Evolutionary conservation across 139 green algal genomes (phyloP), one percentile per base, ranked within the genome.

Genomic region (Auxenochlorella pyrenoidosa): DNA sequence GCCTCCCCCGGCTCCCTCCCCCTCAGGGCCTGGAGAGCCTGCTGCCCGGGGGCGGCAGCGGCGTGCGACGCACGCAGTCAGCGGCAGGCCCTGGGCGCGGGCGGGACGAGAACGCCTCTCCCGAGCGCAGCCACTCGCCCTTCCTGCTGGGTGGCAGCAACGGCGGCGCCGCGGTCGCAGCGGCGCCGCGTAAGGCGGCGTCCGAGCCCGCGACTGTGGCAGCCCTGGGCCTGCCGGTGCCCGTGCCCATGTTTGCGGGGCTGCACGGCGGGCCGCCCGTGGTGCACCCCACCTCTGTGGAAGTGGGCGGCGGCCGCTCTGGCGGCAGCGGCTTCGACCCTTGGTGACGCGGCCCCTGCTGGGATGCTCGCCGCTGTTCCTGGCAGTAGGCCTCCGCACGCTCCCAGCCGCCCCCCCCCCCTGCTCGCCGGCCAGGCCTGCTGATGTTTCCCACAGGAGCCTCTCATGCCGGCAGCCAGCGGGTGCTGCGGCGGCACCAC

Each of bases 11-110:
- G n/a, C n/a, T n/a, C n/a, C n/a, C 36, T 60, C 0, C 24, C 28
- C 81, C 58, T 54, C 84, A 88, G 84, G 84, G 84, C 44, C 84
- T 88, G 75, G 84, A 84, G n/a, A 75, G 75, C 75, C 38, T 88
- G 58, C 75, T 88, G 58, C 47, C 65, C 24, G 32, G 21, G 15
- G 22, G 21, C 32, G 24, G 18, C 36, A 22, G n/a, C 82, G n/a
- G n/a, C 68, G 8, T 58, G 22, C 80, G 80, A 13, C 80, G 80
- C 80, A 8, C 30, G 22, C 76, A 54, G 24, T 68, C 76, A 0
- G 30, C 73, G 5, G 38, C 40, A 38, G 40, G 38, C 8, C 5
- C 38, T 2, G 40, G 30, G 12, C 80, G 78, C 19, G 51, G 80
- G 34, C 59, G 80, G 8, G 80, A 75, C 41, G 80, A 85, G 15